Evolutionary conservation across 345 rosid genomes (phyloP), one percentile per base, ranked within the genome.

Genomic region (Anastatica hierochuntica): DNA sequence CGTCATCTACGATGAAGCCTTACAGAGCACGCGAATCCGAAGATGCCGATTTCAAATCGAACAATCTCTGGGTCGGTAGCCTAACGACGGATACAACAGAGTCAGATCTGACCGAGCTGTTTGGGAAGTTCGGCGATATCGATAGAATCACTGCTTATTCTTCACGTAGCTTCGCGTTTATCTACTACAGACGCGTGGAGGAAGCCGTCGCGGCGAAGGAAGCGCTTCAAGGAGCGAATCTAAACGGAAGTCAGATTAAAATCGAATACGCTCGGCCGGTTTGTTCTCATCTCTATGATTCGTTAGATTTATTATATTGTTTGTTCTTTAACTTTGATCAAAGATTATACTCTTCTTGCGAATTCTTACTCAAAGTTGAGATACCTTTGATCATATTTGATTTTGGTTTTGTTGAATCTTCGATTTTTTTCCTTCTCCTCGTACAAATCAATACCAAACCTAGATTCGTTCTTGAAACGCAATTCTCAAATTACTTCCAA

Each of bases 261-360:
- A 85, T 88, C 79, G 95, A 88, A 84, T 92, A 74, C 74, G 94
- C 97, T n/a, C 75, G 95, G 72, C 97, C 95, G 97, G 98, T 92
- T 92, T 57, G 94, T 83, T 62, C 86, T 72, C 65, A 49, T 77
- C 85, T 68, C 68, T 77, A 43, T 61, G 70, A 61, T 74, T 63
- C 51, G 26, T 66, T 70, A 52, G 71, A 46, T 24, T 66, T 24
- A 24, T 24, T 24, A 24, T 29, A 11, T 31, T 3, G 1, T 36
- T 53, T 52, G 5, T 27, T 48, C 16, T 10, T 38, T 6, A 13
- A 16, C 14, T 48, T 48, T 17, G 14, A 29, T 49, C 14, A 8
- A 8, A 5, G 33, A 6, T 29, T 6, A 29, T 29, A 29, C 33
- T 29, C 6, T 29, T 29, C 6, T 29, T 4, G 24, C 24, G 24